Evolutionary conservation across 192 early-diverging fungal genomes (phyloP), one percentile per base, ranked within the genome.

Genomic region (Geosiphon pyriformis): DNA sequence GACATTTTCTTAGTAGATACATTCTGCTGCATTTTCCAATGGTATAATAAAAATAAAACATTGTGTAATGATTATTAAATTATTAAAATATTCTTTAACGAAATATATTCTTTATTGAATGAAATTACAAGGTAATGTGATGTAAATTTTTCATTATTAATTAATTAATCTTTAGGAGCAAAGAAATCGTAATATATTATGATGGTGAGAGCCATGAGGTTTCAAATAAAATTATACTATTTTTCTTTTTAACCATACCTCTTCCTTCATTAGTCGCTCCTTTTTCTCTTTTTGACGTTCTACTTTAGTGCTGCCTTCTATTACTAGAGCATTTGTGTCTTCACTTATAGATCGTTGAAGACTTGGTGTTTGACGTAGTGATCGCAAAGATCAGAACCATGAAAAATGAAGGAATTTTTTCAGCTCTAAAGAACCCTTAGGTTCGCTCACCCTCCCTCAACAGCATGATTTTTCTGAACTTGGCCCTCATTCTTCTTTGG

Each of bases 1-100:
- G 81, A 80, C 79, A 85, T 81, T 32, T 83, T 71, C 22, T 56
- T 67, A 1, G 29, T 22, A 7, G 58, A 34, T 42, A 10, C 15
- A 10, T 42, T 15, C 37, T 10, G 15, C 37, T 42, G 15, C 15
- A 42, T 15, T n/a, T n/a, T n/a, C n/a, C n/a, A n/a, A n/a, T n/a
- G n/a, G n/a, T n/a, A n/a, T n/a, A n/a, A n/a, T n/a, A n/a, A n/a
- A n/a, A n/a, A n/a, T n/a, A n/a, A n/a, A n/a, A n/a, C n/a, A n/a
- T n/a, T n/a, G n/a, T n/a, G n/a, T n/a, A n/a, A n/a, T n/a, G n/a
- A 42, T 42, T 42, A 10, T 42, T 42, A 10, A 15, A 42, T 42
- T 42, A 42, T 10, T 42, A 6, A 42, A 42, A 42, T 42, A 15
- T 10, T 10, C 37, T 42, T 42, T 42, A 10, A 42, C 15, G 37